Percentiles rank a stretch among this genome's conserved stretches.
phyloP scores from a whole-genome alignment of 441 rosid genomes.

The Mallotus japonicus region DNA sequence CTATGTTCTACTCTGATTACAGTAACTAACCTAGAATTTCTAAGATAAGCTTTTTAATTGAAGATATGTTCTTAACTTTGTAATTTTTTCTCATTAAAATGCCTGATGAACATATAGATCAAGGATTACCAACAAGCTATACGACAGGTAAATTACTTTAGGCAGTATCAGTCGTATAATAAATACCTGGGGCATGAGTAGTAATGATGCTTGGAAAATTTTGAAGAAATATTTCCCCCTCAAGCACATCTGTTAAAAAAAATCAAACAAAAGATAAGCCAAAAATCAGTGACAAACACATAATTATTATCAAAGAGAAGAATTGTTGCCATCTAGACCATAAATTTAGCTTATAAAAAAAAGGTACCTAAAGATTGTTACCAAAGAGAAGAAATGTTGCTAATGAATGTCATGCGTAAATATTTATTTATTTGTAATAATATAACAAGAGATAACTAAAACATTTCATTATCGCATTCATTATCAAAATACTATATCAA shows the following conservation, averaged over 20 bases:
- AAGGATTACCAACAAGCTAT: background rate
- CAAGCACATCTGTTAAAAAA: constrained; percentile 66
- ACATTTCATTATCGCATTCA: background rate
- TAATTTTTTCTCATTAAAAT: background rate
- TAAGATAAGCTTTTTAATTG: background rate
- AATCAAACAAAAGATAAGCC: background rate
- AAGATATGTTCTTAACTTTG: too few species aligned
- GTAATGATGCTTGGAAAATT: constrained; percentile 86
- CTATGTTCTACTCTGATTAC: too few species aligned
- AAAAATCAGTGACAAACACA: background rate
- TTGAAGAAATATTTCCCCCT: constrained; percentile 95
- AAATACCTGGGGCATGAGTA: constrained; percentile 85
- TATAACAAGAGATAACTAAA: background rate
- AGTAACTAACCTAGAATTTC: background rate
- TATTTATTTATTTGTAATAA: background rate
- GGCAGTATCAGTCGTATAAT: background rate
- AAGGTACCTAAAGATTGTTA: background rate
- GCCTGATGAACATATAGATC: background rate
- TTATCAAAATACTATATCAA: background rate
- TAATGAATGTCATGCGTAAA: background rate
- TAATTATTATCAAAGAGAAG: background rate
- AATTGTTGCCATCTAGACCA: background rate
- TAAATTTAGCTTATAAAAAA: background rate
- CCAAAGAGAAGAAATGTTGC: background rate
- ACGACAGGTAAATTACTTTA: background rate